Base-by-base conservation (phyloP, 1,284 basidiomycete species). In the Apiotrichum veenhuisii region DNA sequence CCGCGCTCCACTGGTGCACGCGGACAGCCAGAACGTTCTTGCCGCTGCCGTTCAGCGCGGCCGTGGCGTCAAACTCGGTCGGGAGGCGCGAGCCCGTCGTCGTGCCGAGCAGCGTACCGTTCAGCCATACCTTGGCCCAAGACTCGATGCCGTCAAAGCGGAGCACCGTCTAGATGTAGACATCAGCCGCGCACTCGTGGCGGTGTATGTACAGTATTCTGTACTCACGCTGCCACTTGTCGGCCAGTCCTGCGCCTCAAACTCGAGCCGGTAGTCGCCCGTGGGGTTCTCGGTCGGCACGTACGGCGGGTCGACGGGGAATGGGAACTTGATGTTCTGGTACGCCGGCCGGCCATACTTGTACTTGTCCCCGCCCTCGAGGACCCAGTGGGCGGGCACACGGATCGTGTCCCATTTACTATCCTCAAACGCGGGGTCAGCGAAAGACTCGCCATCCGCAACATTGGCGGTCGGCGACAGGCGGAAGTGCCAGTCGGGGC, bases 51-150 rank as follows among this genome's bases (percentile, higher is more conserved):
- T 40, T 33, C 23, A 57, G 25, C 7, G 30, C 33, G 20, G 22
- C 14, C 2, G 61, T 57, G 44, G 59, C 49, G 52, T 65, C 66
- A 36, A 65, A 67, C 56, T 67, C 66, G 30, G 45, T 30, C 0
- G 62, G 61, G 8, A 65, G 51, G 15, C 66, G 58, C 4, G 51
- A 55, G 2, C 66, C 66, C 3, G 47, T 55, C 7, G 55, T 34
- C 7, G 34, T 50, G n/a, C 66, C 66, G 22, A 67, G 33, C 43
- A 52, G 48, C 17, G 8, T 34, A 14, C 66, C 66, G 25, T 67
- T 65, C 17, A 67, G 20, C 62, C 62, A 67, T 1, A 63, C 53
- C 50, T 67, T 67, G 53, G 27, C 54, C 64, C 64, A 67, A 3
- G 55, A 58, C 49, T 67, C 66, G 48, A 67, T 54, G 23, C 66